Percentiles rank a stretch among this genome's conserved stretches.
Evolutionary conservation across 805 yeast genomes (phyloP).

Genomic region (Wilhelminamyces savonicus): DNA sequence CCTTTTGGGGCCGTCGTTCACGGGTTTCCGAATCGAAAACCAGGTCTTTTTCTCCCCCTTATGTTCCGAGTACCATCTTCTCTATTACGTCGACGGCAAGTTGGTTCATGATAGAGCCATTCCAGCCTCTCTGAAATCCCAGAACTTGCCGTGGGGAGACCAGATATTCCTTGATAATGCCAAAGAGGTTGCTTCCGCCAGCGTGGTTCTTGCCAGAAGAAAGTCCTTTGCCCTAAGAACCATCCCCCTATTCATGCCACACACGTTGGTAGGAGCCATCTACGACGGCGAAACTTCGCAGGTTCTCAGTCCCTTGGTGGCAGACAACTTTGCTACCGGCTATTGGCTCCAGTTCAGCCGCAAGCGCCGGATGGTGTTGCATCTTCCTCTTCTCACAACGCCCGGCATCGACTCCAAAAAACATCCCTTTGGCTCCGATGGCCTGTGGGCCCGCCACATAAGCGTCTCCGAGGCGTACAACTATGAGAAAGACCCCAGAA

Average conservation of each 20-base stretch:
- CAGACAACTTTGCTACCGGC: constrained; percentile 15
- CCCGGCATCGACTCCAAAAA: constrained; percentile 20
- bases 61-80: constrained; percentile 12
- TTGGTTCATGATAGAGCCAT: constrained; percentile 13
- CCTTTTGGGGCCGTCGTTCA: no score
- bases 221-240: constrained; percentile 14
- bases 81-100: constrained; percentile 25
- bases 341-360: constrained; percentile 23
- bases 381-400: constrained; percentile 23
- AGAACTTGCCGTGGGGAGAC: constrained; percentile 22
- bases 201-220: constrained; percentile 13
- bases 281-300: constrained; percentile 1
- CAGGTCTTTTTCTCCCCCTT: constrained; percentile 9
- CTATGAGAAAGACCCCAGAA: constrained; percentile 9
- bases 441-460: constrained; percentile 13
- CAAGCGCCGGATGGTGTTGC: constrained; percentile 11
- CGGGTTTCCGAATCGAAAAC: constrained; percentile 24
- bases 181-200: constrained; percentile 1
- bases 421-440: constrained; percentile 2
- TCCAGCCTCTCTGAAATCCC: constrained; percentile 7
- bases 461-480: constrained; percentile 13
- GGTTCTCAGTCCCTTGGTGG: constrained; percentile 15
- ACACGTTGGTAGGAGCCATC: constrained; percentile 19
- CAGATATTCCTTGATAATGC: constrained; percentile 4
- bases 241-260: constrained; percentile 21